phyloP scores from a whole-genome alignment of 129 eudicot genomes.

The Flaveria trinervia region DNA sequence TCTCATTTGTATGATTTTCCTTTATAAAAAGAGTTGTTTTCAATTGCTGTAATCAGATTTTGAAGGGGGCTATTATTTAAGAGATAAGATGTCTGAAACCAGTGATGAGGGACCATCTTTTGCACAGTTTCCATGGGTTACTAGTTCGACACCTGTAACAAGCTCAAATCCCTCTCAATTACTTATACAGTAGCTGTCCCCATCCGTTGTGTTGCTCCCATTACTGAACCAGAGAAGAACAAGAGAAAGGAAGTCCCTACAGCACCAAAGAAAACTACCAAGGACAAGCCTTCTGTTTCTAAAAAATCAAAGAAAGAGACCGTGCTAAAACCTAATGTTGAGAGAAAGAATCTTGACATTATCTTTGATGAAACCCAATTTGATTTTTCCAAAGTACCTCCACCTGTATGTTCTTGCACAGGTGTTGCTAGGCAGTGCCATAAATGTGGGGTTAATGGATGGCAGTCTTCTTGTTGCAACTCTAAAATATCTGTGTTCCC shows the following conservation, averaged over 20 bases:
- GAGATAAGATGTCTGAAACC: conserved; percentile 28
- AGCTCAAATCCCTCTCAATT: conserved; percentile 18
- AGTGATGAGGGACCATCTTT: conserved; percentile 19
- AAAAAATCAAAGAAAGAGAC: conserved; percentile 33
- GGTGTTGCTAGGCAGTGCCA: conserved; percentile 60
- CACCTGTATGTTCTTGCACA: conserved; percentile 56
- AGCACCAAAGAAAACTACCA: conserved; percentile 20
- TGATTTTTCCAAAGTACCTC: conserved; percentile 47
- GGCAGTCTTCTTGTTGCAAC: conserved; percentile 64
- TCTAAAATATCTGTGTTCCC: conserved; percentile 52
- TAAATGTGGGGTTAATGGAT: conserved; percentile 53
- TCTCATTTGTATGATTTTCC: not conserved
- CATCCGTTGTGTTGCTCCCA: conserved; percentile 45
- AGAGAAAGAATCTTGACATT: conserved; percentile 38
- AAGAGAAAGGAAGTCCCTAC: conserved; percentile 36
- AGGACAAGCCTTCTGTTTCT: conserved; percentile 35
- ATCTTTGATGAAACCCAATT: conserved; percentile 31
- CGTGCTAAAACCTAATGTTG: conserved; percentile 25
- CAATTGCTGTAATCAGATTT: conserved; percentile 1
- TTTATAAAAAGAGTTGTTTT: not conserved
- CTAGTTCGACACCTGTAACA: not conserved
- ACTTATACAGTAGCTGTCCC: conserved; percentile 50
- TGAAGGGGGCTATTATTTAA: not conserved
- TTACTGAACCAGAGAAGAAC: conserved; percentile 17
- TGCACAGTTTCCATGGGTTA: conserved; percentile 20